Conservation (phyloP, 306 rosid genomes). For the Carpinus viminea region DNA sequence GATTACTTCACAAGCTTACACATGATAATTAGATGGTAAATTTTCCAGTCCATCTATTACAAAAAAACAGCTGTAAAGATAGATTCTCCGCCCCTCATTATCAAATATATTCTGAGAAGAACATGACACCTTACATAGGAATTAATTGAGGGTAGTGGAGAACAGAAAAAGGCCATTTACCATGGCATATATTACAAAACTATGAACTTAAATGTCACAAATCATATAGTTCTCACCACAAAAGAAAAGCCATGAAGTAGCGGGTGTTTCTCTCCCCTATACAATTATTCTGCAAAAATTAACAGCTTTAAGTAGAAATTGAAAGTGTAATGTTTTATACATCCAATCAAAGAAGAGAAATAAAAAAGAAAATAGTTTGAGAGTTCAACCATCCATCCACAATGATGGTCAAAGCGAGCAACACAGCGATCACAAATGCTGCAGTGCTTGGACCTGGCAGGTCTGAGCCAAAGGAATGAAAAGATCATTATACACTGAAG, state of each 20-base stretch:
- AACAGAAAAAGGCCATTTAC: constrained; percentile 20
- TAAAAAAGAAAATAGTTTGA: constrained; percentile 15
- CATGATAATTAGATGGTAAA: background rate
- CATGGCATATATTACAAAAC: constrained; percentile 2
- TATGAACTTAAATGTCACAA: constrained; percentile 17
- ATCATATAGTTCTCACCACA: constrained; percentile 71
- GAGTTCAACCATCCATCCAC: constrained; percentile 94
- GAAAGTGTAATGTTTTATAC: constrained; percentile 8
- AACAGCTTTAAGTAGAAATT: constrained; percentile 31
- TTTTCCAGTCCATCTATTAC: background rate
- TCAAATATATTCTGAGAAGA: background rate
- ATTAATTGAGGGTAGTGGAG: background rate
- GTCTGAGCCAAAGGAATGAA: constrained; percentile 52
- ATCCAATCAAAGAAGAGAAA: constrained; percentile 8
- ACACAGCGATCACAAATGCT: constrained; percentile 88
- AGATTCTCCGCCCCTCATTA: background rate
- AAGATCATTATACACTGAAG: constrained; percentile 9
- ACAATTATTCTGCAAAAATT: constrained; percentile 80
- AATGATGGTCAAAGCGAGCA: constrained; percentile 94
- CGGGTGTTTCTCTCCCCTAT: constrained; percentile 90
- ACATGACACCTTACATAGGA: background rate
- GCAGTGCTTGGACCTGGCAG: constrained; percentile 99
- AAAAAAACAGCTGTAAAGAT: background rate
- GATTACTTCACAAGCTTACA: background rate
- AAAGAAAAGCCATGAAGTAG: constrained; percentile 85